Conservation (phyloP, 768 basidiomycete genomes). For the Galerina marginata region DNA sequence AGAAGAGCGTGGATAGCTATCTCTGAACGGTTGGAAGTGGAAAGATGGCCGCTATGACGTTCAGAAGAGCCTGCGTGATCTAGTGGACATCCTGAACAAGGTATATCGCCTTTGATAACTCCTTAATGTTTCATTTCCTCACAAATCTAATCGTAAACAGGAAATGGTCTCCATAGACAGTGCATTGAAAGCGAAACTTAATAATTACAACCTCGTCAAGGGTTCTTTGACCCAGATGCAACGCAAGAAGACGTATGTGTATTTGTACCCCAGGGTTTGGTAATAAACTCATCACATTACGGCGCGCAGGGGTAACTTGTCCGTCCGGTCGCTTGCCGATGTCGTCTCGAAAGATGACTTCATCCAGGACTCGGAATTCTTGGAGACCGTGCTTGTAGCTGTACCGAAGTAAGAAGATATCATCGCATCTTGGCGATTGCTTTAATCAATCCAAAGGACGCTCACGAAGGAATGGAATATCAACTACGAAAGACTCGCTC, state of each 20-base stretch:
- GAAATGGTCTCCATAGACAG: slow-evolving; percentile 96
- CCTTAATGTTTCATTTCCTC: neutral
- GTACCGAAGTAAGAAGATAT: slow-evolving; percentile 80
- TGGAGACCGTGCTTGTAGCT: slow-evolving; percentile 91
- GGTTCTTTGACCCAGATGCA: slow-evolving; percentile 91
- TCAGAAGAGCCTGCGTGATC: slow-evolving; percentile 81
- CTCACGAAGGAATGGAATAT: slow-evolving; percentile 85
- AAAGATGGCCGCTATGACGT: slow-evolving; percentile 90
- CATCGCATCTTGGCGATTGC: slow-evolving; percentile 21
- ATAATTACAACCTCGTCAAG: slow-evolving; percentile 92
- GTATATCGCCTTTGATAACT: slow-evolving; percentile 43
- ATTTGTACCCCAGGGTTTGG: slow-evolving; percentile 1
- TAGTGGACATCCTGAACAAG: slow-evolving; percentile 86
- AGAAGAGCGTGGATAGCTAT: slow-evolving; percentile 79
- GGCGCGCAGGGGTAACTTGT: slow-evolving; percentile 84
- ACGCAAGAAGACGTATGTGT: slow-evolving; percentile 84
- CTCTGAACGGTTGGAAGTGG: slow-evolving; percentile 90
- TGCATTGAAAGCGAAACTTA: slow-evolving; percentile 89
- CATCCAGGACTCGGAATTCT: slow-evolving; percentile 88
- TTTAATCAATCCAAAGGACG: slow-evolving; percentile 55
- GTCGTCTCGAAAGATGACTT: slow-evolving; percentile 84
- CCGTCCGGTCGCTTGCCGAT: slow-evolving; percentile 84
- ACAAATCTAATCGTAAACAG: slow-evolving; percentile 43
- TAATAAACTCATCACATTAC: slow-evolving; percentile 1
- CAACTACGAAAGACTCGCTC: slow-evolving; percentile 85